Evolutionary conservation across 768 basidiomycete genomes (phyloP).

Genomic region (Panaeolus papilionaceus): DNA sequence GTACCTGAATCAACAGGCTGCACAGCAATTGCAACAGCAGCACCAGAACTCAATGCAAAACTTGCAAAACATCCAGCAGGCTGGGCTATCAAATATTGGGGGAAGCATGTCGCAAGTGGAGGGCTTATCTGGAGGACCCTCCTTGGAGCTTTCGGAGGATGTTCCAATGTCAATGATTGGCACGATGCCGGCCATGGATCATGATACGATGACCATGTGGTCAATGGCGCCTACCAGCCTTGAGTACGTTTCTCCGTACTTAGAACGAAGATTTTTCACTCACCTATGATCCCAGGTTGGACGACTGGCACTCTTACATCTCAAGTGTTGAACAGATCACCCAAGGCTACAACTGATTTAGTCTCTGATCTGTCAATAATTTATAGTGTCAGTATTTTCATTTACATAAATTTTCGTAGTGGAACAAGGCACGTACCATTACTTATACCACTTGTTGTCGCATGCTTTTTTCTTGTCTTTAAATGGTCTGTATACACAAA

Average conservation of each 20-base stretch:
- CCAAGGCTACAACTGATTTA: neutral
- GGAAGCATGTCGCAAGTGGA: conserved; percentile 14
- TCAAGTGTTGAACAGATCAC: conserved; percentile 42
- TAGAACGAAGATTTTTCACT: neutral
- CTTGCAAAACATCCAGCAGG: neutral
- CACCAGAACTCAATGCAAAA: conserved; percentile 9
- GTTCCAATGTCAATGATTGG: conserved; percentile 22
- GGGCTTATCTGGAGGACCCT: conserved; percentile 14
- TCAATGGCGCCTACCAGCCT: conserved; percentile 63
- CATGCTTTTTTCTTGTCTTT: neutral
- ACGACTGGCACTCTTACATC: conserved; percentile 51
- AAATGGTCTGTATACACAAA: neutral
- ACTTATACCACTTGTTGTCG: neutral
- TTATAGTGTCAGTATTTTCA: neutral
- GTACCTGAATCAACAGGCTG: conserved; percentile 8
- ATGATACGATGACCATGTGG: conserved; percentile 67
- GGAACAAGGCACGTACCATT: neutral
- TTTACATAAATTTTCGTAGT: neutral
- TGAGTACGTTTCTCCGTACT: conserved; percentile 49
- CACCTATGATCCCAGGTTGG: conserved; percentile 33
- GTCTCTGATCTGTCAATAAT: neutral
- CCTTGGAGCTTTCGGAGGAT: conserved; percentile 16
- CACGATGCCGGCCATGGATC: conserved; percentile 43
- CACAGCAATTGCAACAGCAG: conserved; percentile 7
- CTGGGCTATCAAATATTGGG: neutral